Base-by-base conservation (phyloP, 129 eudicot species). In the Silybum marianum region DNA sequence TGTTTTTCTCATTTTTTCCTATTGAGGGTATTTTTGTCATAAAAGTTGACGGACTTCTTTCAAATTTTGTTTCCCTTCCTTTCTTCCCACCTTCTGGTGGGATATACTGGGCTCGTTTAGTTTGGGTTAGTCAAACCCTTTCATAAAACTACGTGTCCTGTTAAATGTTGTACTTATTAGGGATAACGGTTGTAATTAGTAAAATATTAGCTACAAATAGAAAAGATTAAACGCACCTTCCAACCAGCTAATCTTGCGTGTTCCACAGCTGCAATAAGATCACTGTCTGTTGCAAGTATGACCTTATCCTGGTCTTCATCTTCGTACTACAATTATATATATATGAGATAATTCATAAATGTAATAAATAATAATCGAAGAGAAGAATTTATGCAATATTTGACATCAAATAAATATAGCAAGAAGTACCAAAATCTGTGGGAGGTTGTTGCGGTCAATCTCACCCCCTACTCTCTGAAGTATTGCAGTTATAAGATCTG, bases 401-500 rank as follows among this genome's bases (percentile, higher is more conserved):
- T 23, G 23, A 23, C 24, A 73, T 67, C 65, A 72, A 16, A 72
- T 30, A 22, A 70, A 79, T 79, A 36, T 58, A 51, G 38, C 32
- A 14, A 74, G 51, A 74, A 1, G 11, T 89, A 95, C 99, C 99
- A 95, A 81, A 88, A 95, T 89, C 76, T 90, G 98, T 72, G 99
- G 99, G 73, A 95, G 93, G 79, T 91, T 86, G 86, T 80, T 85
- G 74, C 90, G 93, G 80, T 95, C 98, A 63, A 95, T 95, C 68
- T 95, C 98, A 78, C 92, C 88, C 25, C 97, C 97, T 76, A 95
- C 79, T 84, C 98, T 91, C 79, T 93, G 99, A 88, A 93, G 89
- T 70, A 95, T 89, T 70, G 95, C 92, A 46, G 98, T 90, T 72
- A 91, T 84, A 34, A 95, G 89, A 62, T 95, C 95, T 4, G 99